phyloP scores from a whole-genome alignment of 179 eudicot genomes.

The Beta corolliflora region DNA sequence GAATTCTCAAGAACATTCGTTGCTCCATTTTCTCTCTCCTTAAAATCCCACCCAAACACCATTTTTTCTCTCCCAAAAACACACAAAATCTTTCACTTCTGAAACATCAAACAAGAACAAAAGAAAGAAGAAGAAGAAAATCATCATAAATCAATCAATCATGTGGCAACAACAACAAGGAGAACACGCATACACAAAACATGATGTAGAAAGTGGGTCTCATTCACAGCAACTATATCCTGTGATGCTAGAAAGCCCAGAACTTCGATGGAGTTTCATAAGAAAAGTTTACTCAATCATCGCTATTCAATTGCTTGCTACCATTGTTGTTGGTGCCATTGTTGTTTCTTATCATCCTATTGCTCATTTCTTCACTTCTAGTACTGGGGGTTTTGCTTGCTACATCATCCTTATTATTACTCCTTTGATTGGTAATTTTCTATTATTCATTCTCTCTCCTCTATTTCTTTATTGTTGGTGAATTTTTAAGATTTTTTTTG shows the following conservation, averaged over 20 bases:
- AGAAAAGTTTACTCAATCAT: constrained; percentile 79
- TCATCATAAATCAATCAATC: not conserved
- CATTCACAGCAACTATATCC: constrained; percentile 50
- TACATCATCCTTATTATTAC: constrained; percentile 67
- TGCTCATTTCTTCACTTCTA: constrained; percentile 59
- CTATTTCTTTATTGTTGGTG: not conserved
- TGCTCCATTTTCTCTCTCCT: not conserved
- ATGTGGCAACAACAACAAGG: constrained; percentile 44
- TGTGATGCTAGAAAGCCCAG: constrained; percentile 56
- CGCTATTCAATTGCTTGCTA: constrained; percentile 63
- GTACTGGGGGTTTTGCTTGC: constrained; percentile 64
- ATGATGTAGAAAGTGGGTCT: constrained; percentile 53
- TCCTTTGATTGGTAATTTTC: constrained; percentile 63
- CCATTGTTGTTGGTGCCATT: constrained; percentile 66
- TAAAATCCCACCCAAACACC: not conserved
- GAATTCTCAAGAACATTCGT: constrained; percentile 15
- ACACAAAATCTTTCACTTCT: not conserved
- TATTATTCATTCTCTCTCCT: not conserved
- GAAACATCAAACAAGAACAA: not conserved
- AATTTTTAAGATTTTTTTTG: not conserved
- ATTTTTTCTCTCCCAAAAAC: too few species aligned
- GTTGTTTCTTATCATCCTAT: constrained; percentile 64
- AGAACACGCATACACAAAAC: constrained; percentile 35
- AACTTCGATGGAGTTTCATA: constrained; percentile 77
- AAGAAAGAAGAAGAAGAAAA: not conserved